A percentile compares a stretch with the other conserved stretches of the same genome.
phyloP scores from a whole-genome alignment of 495 filamentous ascomycete genomes.

The Platismatia glauca region DNA sequence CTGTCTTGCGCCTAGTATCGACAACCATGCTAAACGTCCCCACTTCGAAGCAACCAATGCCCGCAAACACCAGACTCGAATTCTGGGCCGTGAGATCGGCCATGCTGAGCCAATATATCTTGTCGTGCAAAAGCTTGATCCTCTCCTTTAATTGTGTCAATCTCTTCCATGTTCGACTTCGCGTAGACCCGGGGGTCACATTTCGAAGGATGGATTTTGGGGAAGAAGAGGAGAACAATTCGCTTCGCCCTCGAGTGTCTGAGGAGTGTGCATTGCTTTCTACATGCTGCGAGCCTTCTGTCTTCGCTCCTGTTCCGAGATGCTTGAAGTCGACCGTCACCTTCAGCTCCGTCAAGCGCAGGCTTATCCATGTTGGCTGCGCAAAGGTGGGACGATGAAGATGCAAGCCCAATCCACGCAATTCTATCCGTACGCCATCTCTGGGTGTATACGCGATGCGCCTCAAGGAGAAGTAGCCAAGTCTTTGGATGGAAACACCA shows the following conservation, averaged over 20 bases:
- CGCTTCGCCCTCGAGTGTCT: slow-evolving; percentile 11
- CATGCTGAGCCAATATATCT: slow-evolving; percentile 79
- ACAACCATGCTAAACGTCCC: slow-evolving; percentile 77
- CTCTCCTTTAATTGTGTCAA: slow-evolving; percentile 70
- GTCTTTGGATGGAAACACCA: slow-evolving; percentile 88
- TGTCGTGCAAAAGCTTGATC: slow-evolving; percentile 76
- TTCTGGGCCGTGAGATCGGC: slow-evolving; percentile 84
- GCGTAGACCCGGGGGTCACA: slow-evolving; percentile 23
- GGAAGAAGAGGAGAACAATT: slow-evolving; percentile 15
- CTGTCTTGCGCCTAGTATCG: slow-evolving; percentile 83
- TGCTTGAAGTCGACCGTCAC: slow-evolving; percentile 70
- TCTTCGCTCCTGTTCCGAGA: slow-evolving; percentile 39
- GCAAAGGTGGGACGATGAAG: slow-evolving; percentile 90
- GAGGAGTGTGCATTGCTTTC: slow-evolving; percentile 21
- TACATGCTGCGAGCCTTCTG: slow-evolving; percentile 27
- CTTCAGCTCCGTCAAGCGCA: slow-evolving; percentile 73
- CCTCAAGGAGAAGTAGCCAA: slow-evolving; percentile 84
- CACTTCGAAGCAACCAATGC: slow-evolving; percentile 76
- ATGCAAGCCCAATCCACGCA: slow-evolving; percentile 77
- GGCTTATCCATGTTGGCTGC: slow-evolving; percentile 92
- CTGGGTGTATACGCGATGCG: slow-evolving; percentile 78
- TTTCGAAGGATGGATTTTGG: slow-evolving; percentile 21
- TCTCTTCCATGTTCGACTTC: slow-evolving; percentile 70
- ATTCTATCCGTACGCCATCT: slow-evolving; percentile 81
- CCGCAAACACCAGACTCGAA: slow-evolving; percentile 60